Evolutionary conservation across 192 early-diverging fungal genomes (phyloP).

Genomic region (Piromyces sp.): DNA sequence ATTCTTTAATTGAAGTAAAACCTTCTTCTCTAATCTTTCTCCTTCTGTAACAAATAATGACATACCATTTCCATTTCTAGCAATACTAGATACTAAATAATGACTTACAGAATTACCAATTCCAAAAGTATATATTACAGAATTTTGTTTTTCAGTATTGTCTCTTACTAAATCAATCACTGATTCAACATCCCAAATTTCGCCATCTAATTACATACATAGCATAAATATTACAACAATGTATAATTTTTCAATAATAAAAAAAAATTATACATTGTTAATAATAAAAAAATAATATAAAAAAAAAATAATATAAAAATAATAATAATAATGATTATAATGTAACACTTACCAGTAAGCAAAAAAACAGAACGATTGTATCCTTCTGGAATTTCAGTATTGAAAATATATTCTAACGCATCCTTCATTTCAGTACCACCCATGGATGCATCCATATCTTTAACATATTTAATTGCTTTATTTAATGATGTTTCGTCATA

Average conservation of each 20-base stretch:
- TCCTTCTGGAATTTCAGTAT: background rate
- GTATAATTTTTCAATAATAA: no score
- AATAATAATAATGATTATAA: background rate
- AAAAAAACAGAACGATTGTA: background rate
- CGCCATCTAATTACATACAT: background rate
- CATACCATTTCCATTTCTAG: conserved; percentile 23
- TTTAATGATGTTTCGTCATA: conserved; percentile 16
- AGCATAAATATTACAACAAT: no score
- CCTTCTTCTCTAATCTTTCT: conserved; percentile 28
- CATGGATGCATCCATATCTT: conserved; percentile 13
- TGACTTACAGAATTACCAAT: conserved; percentile 24
- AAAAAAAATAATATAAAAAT: no score
- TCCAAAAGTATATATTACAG: conserved; percentile 24
- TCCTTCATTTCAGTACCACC: conserved; percentile 28
- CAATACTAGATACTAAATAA: conserved; percentile 26
- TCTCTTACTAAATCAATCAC: conserved; percentile 8
- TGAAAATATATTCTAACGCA: conserved; percentile 11
- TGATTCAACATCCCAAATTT: conserved; percentile 20
- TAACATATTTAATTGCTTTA: conserved; percentile 9
- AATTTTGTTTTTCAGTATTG: background rate
- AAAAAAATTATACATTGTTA: no score
- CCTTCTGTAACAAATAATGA: conserved; percentile 19
- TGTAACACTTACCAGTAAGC: background rate
- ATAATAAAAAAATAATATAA: no score
- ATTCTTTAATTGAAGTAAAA: conserved; percentile 31